A percentile compares a stretch with the other conserved stretches of the same genome.
Conservation (phyloP, 441 rosid species). For the Adansonia gregorii region DNA sequence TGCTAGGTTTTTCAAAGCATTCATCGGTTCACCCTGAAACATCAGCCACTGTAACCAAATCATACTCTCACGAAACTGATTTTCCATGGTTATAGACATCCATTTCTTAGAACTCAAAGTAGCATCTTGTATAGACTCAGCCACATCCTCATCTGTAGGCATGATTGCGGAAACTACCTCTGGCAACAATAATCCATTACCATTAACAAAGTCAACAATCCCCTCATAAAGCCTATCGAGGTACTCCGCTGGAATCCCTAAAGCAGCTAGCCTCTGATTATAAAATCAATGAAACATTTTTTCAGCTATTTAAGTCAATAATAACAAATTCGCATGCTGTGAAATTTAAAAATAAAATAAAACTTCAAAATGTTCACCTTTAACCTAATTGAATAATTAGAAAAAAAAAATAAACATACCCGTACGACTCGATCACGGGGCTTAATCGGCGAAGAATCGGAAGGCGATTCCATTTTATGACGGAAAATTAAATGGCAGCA, state of each 20-base stretch:
- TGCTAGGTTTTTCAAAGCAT: slow-evolving; percentile 54
- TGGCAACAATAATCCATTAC: slow-evolving; percentile 43
- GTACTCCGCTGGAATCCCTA: slow-evolving; percentile 62
- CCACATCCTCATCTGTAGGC: slow-evolving; percentile 76
- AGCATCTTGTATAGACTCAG: slow-evolving; percentile 40
- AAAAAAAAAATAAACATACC: slow-evolving; percentile 33
- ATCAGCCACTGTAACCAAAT: slow-evolving; percentile 90
- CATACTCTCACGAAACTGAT: slow-evolving; percentile 61
- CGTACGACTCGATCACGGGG: slow-evolving; percentile 52
- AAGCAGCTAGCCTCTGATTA: slow-evolving; percentile 66
- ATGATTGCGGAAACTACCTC: slow-evolving; percentile 65
- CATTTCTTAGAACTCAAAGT: slow-evolving; percentile 43
- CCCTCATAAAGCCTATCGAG: slow-evolving; percentile 50
- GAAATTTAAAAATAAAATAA: not conserved
- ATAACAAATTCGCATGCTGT: not conserved
- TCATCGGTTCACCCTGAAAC: slow-evolving; percentile 71
- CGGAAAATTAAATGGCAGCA: slow-evolving; percentile 39
- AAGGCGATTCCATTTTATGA: slow-evolving; percentile 60
- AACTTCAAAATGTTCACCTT: not conserved
- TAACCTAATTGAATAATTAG: not conserved
- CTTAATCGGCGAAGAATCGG: slow-evolving; percentile 37
- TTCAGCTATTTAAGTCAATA: slow-evolving; percentile 12
- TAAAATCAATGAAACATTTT: slow-evolving; percentile 19
- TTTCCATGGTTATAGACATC: slow-evolving; percentile 41
- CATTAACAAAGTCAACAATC: slow-evolving; percentile 55